Evolutionary conservation across 805 yeast genomes (phyloP).

Genomic region (Kurtzmaniella fragi): DNA sequence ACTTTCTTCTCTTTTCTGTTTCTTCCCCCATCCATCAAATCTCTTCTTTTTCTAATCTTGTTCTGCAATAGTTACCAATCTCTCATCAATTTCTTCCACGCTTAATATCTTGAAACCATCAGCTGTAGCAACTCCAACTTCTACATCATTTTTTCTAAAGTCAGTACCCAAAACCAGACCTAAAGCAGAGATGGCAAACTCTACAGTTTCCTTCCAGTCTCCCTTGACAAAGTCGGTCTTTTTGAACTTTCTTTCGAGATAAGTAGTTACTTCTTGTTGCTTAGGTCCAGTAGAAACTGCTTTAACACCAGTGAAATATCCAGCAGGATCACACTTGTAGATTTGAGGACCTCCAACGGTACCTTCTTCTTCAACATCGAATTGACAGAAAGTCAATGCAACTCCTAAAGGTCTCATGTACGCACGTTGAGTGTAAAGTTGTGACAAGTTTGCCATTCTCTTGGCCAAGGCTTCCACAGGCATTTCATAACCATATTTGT

Average conservation of each 20-base stretch:
- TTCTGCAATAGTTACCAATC: slow-evolving; percentile 92
- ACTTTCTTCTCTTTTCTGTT: not conserved
- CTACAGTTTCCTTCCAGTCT: slow-evolving; percentile 85
- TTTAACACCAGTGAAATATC: slow-evolving; percentile 84
- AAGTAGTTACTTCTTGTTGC: slow-evolving; percentile 90
- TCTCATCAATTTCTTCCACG: slow-evolving; percentile 89
- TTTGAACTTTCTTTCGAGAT: slow-evolving; percentile 86
- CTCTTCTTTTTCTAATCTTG: slow-evolving; percentile 55
- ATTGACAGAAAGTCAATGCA: slow-evolving; percentile 79
- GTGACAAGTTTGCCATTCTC: slow-evolving; percentile 93
- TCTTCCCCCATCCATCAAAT: not conserved
- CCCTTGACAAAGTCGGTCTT: slow-evolving; percentile 62
- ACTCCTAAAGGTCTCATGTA: slow-evolving; percentile 98
- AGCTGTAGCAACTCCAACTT: slow-evolving; percentile 81
- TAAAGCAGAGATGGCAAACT: slow-evolving; percentile 80
- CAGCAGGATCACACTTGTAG: slow-evolving; percentile 96
- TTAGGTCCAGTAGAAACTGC: slow-evolving; percentile 96
- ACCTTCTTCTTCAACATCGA: slow-evolving; percentile 68
- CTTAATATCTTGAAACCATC: slow-evolving; percentile 68
- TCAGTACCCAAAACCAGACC: slow-evolving; percentile 88
- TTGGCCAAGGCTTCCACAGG: slow-evolving; percentile 90
- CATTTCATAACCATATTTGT: slow-evolving; percentile 94
- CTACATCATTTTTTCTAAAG: slow-evolving; percentile 88
- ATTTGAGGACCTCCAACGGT: slow-evolving; percentile 67
- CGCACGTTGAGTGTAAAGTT: slow-evolving; percentile 94